phyloP scores from a whole-genome alignment of 1,139 yeast species.

The Saccharomyces uvarum region DNA sequence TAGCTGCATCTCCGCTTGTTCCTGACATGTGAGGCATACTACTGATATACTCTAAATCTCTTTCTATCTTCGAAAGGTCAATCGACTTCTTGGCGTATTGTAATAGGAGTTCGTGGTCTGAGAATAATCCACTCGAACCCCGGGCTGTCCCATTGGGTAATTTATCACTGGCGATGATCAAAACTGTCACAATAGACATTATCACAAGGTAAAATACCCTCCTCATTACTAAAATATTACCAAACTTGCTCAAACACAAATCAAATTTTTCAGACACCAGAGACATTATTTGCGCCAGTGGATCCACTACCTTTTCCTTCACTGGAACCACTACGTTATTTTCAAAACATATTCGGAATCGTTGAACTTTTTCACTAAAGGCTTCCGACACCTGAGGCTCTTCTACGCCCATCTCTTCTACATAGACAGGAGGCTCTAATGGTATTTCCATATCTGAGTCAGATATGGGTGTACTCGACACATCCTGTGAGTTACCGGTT shows the following conservation, averaged over 20 bases:
- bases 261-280: conserved; percentile 45
- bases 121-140: conserved; percentile 51
- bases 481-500: neutral
- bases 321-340: conserved; percentile 22
- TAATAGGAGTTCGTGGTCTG: conserved; percentile 42
- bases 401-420: neutral
- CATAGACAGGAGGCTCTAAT: conserved; percentile 5
- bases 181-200: conserved; percentile 51
- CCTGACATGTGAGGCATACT: conserved; percentile 86
- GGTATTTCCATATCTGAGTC: neutral
- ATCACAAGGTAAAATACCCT: conserved; percentile 64
- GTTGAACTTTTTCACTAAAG: conserved; percentile 12
- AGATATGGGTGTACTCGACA: neutral
- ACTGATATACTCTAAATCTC: conserved; percentile 65
- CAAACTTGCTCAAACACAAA: conserved; percentile 50
- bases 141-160: conserved; percentile 43
- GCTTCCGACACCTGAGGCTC: neutral
- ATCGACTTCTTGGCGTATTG: conserved; percentile 45
- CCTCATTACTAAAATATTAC: conserved; percentile 81
- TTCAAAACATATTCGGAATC: conserved; percentile 15
- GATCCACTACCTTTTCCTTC: conserved; percentile 24
- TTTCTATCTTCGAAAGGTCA: conserved; percentile 53
- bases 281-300: conserved; percentile 22
- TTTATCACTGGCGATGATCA: conserved; percentile 50
- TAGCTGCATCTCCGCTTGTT: conserved; percentile 69